Conservation (phyloP, 1,284 basidiomycete genomes). For the Ceratobasidium theobromae region DNA sequence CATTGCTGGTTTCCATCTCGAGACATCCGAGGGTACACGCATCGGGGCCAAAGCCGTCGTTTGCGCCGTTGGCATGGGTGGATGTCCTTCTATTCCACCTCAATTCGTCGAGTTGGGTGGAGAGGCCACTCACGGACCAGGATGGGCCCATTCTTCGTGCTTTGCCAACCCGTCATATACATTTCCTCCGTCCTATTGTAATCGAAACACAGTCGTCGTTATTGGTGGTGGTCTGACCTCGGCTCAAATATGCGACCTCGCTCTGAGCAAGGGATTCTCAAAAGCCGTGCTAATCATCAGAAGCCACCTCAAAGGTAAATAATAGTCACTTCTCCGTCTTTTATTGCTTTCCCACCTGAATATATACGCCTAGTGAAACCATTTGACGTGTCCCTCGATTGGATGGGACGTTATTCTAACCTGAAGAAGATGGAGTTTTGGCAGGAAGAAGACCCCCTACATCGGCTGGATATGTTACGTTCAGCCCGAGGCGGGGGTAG, state of each 20-base stretch:
- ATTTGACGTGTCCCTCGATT: conserved; percentile 1
- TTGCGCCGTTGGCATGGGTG: neutral
- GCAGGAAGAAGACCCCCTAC: neutral
- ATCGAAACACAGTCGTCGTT: neutral
- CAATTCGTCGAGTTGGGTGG: neutral
- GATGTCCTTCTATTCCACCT: neutral
- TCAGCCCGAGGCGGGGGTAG: neutral
- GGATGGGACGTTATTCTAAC: neutral
- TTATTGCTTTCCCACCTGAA: neutral
- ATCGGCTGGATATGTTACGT: neutral
- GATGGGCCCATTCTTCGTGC: neutral
- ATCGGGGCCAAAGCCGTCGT: neutral
- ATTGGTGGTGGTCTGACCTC: neutral
- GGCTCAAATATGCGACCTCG: neutral
- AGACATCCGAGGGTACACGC: neutral
- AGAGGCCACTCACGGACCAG: neutral
- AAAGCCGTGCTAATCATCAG: neutral
- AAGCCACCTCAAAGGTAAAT: neutral
- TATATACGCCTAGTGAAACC: neutral
- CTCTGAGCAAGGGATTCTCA: neutral
- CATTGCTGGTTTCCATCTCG: neutral
- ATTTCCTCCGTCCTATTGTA: neutral
- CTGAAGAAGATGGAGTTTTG: conserved; percentile 1
- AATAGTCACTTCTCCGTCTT: neutral
- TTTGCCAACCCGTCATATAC: neutral